Evolutionary conservation across 306 rosid genomes (phyloP).

Genomic region (Cicer chorassanicum): DNA sequence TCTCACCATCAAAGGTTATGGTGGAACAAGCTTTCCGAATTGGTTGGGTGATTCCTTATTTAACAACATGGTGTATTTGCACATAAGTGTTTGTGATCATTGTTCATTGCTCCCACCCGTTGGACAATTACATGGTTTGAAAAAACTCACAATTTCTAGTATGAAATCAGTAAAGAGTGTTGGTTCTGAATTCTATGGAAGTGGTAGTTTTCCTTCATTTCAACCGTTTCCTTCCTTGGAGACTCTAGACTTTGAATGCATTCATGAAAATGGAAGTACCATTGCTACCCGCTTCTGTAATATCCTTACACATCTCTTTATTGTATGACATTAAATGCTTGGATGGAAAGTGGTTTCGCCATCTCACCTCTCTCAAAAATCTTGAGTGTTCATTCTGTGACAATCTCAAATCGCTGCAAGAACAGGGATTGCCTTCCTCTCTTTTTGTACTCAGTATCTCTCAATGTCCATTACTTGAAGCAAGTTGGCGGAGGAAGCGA

Average conservation of each 20-base stretch:
- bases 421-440: slow-evolving; percentile 11
- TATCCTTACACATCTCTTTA: background rate
- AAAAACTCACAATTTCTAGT: slow-evolving; percentile 19
- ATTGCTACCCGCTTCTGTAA: background rate
- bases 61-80: background rate
- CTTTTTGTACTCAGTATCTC: background rate
- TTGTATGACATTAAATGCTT: background rate
- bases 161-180: background rate
- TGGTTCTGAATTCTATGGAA: slow-evolving; percentile 25
- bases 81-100: slow-evolving; percentile 7
- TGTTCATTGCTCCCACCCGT: slow-evolving; percentile 37
- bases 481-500: background rate
- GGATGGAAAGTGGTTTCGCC: background rate
- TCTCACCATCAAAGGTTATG: slow-evolving; percentile 25
- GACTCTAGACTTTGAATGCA: background rate
- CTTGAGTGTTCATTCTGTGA: background rate
- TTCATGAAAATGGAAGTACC: background rate
- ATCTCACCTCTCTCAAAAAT: background rate
- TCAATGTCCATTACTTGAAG: background rate
- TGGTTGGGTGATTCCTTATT: slow-evolving; percentile 24
- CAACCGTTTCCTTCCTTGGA: slow-evolving; percentile 15
- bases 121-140: slow-evolving; percentile 22
- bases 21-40: slow-evolving; percentile 36
- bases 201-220: background rate
- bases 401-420: background rate